These are phyloP conservation scores for Macrolepiota albuminosa DNA, from an alignment of 768 basidiomycete genomes.

Conservation along the genomic window DNA sequence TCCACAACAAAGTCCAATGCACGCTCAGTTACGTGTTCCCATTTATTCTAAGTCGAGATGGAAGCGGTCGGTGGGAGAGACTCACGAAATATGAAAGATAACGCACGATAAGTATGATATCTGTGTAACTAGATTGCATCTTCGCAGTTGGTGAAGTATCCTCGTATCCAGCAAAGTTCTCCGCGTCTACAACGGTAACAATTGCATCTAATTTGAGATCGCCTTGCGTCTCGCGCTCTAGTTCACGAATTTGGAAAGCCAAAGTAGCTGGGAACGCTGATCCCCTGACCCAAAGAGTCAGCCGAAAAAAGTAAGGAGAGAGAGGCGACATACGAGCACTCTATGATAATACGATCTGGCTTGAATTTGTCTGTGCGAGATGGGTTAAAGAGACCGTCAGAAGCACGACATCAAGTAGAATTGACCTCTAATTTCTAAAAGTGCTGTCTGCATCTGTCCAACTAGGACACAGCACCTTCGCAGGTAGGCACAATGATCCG, in stretches of 20 bases:
- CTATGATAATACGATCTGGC: constrained; percentile 92
- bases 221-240: constrained; percentile 70
- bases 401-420: neutral
- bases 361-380: constrained; percentile 59
- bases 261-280: constrained; percentile 95
- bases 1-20: constrained; percentile 81
- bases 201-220: constrained; percentile 87
- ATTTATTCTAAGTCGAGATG: constrained; percentile 74
- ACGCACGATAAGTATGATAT: constrained; percentile 79
- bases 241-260: constrained; percentile 89
- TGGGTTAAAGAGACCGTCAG: neutral
- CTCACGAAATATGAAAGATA: neutral
- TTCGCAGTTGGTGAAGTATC: constrained; percentile 88
- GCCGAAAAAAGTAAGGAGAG: neutral
- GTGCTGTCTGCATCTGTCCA: constrained; percentile 89
- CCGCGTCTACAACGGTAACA: constrained; percentile 85
- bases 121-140: constrained; percentile 95
- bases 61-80: neutral
- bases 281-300: constrained; percentile 47
- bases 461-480: constrained; percentile 89
- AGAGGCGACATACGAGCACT: constrained; percentile 72
- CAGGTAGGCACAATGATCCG: neutral
- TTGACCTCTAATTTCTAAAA: constrained; percentile 80
- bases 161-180: constrained; percentile 91
- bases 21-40: constrained; percentile 78